Evolutionary conservation across 1,139 yeast genomes (phyloP), one percentile per base, ranked within the genome.

Genomic region (Hanseniaspora uvarum): DNA sequence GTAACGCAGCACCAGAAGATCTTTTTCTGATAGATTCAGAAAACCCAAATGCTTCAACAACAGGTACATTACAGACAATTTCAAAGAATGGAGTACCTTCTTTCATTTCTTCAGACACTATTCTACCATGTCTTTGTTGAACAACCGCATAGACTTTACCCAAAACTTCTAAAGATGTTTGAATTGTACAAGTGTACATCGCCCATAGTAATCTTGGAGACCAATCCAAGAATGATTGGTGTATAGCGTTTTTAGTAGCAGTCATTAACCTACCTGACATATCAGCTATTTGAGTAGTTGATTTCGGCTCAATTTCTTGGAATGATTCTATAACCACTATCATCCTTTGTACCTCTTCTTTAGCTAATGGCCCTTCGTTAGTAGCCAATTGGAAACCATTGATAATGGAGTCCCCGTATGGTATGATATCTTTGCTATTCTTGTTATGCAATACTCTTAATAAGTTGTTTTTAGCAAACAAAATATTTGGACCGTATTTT

Each of bases 1-100:
- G 98, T 63, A 87, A 85, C 3, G 98, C 98, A 5, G 96, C 95
- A 54, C 99, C 99, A 0, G 96, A 86, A 0, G 98, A 89, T 61
- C 80, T 79, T 70, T 88, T 92, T 58, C 98, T 76, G 49, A 94
- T 86, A 60, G 92, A 97, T 62, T 92, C 97, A 52, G 95, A 82
- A 63, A 94, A 88, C 1, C 98, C 98, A 72, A 92, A 89, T 1
- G 97, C 96, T 66, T 92, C 97, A 14, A 86, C 84, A 16, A 94
- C 97, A 0, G 99, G 98, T 37, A 94, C 73, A 55, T 81, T 72
- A 0, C 98, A 96, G 28, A 76, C 80, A 57, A 94, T 80, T 19
- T 87, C 85, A 73, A 89, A 94, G 63, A 92, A 88, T 26, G 97
- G 96, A 0, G 98, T 92, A 14, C 98, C 98, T 66, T 94, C 98